These are phyloP conservation scores for Neurospora intermedia DNA, from an alignment of 495 filamentous ascomycete genomes.

Conservation along the genomic window DNA sequence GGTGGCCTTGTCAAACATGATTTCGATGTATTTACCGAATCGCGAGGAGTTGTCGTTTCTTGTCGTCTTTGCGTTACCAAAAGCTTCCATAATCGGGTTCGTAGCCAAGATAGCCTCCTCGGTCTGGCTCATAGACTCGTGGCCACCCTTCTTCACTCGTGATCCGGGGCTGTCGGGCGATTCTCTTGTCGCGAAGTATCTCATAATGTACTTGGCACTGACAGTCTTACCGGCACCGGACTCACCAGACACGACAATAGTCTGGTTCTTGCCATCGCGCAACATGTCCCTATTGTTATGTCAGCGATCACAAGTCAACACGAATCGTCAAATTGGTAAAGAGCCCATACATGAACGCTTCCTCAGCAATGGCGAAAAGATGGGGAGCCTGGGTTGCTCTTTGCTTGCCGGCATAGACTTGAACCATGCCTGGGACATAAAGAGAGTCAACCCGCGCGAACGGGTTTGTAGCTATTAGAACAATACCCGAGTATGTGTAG, in stretches of 20 bases:
- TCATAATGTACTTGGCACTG: constrained; percentile 99
- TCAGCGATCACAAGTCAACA: not conserved
- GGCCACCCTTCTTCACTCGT: constrained; percentile 57
- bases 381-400: constrained; percentile 93
- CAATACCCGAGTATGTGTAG: constrained; percentile 98
- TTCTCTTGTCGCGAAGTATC: constrained; percentile 97
- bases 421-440: constrained; percentile 98
- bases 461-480: constrained; percentile 96
- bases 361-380: constrained; percentile 97
- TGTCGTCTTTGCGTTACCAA: constrained; percentile 98
- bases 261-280: constrained; percentile 90
- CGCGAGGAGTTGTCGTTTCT: constrained; percentile 98
- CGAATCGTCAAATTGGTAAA: not conserved
- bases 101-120: constrained; percentile 97
- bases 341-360: constrained; percentile 79
- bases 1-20: constrained; percentile 92
- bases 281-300: constrained; percentile 75
- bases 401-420: constrained; percentile 97
- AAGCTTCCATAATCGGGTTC: constrained; percentile 99
- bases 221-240: constrained; percentile 98
- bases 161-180: constrained; percentile 79
- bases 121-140: constrained; percentile 91
- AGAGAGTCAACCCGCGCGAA: constrained; percentile 96
- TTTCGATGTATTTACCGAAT: constrained; percentile 99
- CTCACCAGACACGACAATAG: constrained; percentile 96